Conservation (phyloP, 2,329 filamentous ascomycete genomes). For the Zymoseptoria ardabiliae region DNA sequence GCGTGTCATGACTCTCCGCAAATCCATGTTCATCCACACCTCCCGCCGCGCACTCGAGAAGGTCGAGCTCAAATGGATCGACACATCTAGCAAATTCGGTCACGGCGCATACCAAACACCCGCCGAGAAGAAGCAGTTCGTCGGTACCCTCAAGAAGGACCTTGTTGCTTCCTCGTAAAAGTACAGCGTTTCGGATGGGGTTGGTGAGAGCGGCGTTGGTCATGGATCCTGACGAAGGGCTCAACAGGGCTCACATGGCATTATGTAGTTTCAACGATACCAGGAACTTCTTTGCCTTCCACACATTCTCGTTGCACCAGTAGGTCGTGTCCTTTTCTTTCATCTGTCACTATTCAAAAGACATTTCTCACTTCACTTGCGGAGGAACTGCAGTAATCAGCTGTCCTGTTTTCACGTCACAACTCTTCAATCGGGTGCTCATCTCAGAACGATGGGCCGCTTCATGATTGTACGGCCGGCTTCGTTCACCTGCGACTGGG, state of each 20-base stretch:
- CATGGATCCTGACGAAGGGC: slow-evolving; percentile 8
- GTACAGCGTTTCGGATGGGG: slow-evolving; percentile 4
- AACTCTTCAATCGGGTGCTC: background rate
- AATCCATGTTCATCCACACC: slow-evolving; percentile 97
- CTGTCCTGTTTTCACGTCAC: background rate
- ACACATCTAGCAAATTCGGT: slow-evolving; percentile 99
- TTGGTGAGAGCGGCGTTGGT: slow-evolving; percentile 6
- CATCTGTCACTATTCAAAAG: background rate
- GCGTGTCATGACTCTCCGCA: slow-evolving; percentile 96
- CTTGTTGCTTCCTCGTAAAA: slow-evolving; percentile 40
- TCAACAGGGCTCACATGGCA: slow-evolving; percentile 8
- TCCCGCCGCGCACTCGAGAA: slow-evolving; percentile 95
- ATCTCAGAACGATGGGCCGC: background rate
- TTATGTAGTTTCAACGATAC: slow-evolving; percentile 13
- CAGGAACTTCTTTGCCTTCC: slow-evolving; percentile 8
- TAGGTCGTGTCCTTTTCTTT: background rate
- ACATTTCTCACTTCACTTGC: background rate
- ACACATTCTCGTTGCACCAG: background rate
- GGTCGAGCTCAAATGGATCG: slow-evolving; percentile 99
- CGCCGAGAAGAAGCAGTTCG: slow-evolving; percentile 94
- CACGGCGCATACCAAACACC: slow-evolving; percentile 99
- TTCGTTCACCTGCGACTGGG: background rate
- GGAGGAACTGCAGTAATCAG: background rate
- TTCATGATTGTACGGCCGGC: background rate
- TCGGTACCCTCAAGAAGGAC: slow-evolving; percentile 99